Evolutionary conservation across 768 basidiomycete genomes (phyloP), one percentile per base, ranked within the genome.

Genomic region (Panus rudis): DNA sequence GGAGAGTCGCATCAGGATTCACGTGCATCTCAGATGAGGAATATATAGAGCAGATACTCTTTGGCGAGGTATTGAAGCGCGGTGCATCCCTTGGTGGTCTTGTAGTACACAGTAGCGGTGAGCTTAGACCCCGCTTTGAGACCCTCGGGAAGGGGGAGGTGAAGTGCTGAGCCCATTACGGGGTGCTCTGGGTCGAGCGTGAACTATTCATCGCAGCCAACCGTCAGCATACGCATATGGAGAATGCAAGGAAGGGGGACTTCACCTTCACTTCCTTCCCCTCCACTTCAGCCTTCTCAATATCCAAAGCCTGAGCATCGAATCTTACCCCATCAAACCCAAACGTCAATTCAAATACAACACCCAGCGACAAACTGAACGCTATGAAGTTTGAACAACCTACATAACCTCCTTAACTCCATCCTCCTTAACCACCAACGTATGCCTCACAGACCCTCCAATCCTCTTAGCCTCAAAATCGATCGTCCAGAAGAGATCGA

Each of bases 11-110:
- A 34, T 25, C 7, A 16, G 10, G 28, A 10, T 13, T 23, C 5
- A 11, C 5, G 13, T n/a, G 17, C 6, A 6, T 34, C 24, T 8
- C 22, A 10, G 33, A 11, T 6, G 21, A 37, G 22, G 10, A 10
- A 24, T 13, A 35, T 11, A 16, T 11, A 30, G 17, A 8, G 2
- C 37, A 33, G 71, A 32, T 59, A 88, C 81, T 83, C 79, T 58
- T 89, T 84, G 17, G 76, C 80, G 8, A 94, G 71, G 91, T 91
- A 97, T 46, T 92, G 88, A 12, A 97, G 63, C 0, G 92, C 90
- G 1, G 80, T 81, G 56, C 79, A 80, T 7, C 73, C 68, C 44
- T 77, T 64, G 3, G 87, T 91, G 2, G 92, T 94, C 41, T 69
- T 63, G 60, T 94, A 94, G 19, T 61, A 55, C 46, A 91, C 67